Conservation (phyloP, 2,329 filamentous ascomycete species). For the Fusarium austroafricanum region DNA sequence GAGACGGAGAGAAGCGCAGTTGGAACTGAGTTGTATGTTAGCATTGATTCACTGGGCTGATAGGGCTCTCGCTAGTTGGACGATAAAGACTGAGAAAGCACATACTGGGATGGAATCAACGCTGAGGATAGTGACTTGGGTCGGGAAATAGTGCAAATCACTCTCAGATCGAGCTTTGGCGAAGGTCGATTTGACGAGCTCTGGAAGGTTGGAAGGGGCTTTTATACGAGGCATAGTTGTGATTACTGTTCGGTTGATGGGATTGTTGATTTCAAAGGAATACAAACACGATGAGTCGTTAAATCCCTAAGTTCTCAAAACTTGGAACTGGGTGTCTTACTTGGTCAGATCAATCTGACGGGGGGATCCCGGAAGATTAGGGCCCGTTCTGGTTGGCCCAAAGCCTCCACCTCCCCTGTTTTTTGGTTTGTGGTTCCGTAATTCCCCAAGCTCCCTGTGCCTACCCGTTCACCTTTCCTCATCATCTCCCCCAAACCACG, state of each 20-base stretch:
- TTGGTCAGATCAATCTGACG: neutral
- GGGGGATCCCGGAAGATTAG: slow-evolving; percentile 8
- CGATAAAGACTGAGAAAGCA: too few species aligned
- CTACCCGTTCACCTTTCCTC: neutral
- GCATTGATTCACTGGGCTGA: neutral
- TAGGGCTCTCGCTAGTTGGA: neutral
- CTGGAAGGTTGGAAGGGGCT: slow-evolving; percentile 61
- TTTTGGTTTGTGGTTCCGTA: slow-evolving; percentile 7
- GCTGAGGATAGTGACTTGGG: slow-evolving; percentile 62
- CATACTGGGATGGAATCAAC: slow-evolving; percentile 59
- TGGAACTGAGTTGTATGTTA: slow-evolving; percentile 67
- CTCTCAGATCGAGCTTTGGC: slow-evolving; percentile 59
- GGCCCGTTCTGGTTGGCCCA: slow-evolving; percentile 13
- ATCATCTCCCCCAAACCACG: neutral
- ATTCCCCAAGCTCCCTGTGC: slow-evolving; percentile 11
- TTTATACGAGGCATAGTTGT: slow-evolving; percentile 54
- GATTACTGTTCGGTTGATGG: neutral
- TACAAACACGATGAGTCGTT: neutral
- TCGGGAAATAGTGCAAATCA: slow-evolving; percentile 66
- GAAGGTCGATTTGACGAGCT: slow-evolving; percentile 63
- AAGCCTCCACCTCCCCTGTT: neutral
- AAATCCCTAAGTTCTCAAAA: neutral
- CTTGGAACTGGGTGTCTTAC: neutral
- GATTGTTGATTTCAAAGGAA: too few species aligned
- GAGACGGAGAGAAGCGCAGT: slow-evolving; percentile 75